These are phyloP conservation scores for Clarireedia paspali DNA, from an alignment of 2,329 filamentous ascomycete species.

Conservation along the genomic window DNA sequence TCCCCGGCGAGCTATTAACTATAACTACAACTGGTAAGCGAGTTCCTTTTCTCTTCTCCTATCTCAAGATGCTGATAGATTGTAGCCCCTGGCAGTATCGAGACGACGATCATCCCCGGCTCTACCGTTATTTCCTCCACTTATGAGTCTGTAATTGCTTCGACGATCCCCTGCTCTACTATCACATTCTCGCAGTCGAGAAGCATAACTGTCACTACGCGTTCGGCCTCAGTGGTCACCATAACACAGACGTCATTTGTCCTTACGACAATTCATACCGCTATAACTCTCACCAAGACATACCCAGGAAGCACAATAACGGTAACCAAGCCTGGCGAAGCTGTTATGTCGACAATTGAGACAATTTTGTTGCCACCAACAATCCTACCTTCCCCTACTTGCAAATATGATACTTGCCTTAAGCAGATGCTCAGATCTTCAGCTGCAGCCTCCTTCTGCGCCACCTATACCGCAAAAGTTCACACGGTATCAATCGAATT, in stretches of 20 bases:
- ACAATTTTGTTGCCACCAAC: background rate
- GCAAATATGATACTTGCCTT: conserved; percentile 17
- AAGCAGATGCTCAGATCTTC: conserved; percentile 14
- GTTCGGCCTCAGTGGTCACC: background rate
- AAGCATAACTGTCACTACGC: background rate
- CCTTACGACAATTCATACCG: background rate
- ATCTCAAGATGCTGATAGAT: background rate
- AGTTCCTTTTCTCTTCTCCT: background rate
- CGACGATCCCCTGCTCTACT: background rate
- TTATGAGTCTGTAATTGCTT: background rate
- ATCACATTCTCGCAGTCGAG: background rate
- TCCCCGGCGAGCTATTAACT: background rate
- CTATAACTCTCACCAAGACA: background rate
- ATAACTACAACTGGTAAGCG: background rate
- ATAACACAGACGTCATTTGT: background rate
- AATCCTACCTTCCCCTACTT: background rate
- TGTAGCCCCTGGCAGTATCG: conserved; percentile 1
- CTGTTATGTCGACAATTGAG: background rate
- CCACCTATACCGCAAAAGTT: conserved; percentile 15
- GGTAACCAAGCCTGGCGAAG: background rate
- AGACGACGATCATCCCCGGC: background rate
- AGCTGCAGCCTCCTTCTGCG: conserved; percentile 14
- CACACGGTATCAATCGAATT: conserved; percentile 13
- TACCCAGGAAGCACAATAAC: background rate
- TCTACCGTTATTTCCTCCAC: background rate